Evolutionary conservation across 306 rosid genomes (phyloP).

Genomic region (Hippophae gyantsensis): DNA sequence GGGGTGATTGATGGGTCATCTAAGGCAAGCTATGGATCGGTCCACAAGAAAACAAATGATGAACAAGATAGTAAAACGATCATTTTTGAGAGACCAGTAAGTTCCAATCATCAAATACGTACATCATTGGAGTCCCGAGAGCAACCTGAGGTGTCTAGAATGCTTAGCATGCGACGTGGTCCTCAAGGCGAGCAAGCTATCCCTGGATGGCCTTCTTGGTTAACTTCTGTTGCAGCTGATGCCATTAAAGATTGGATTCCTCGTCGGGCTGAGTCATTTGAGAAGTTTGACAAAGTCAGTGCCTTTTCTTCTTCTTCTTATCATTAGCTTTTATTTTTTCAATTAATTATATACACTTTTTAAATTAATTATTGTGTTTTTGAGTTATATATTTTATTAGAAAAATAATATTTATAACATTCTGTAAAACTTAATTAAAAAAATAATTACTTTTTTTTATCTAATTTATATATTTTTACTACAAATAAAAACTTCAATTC

Average conservation of each 20-base stretch:
- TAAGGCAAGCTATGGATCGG: conserved; percentile 6
- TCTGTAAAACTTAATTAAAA: no score
- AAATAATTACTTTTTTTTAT: no score
- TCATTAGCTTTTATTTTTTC: neutral
- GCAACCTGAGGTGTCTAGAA: conserved; percentile 37
- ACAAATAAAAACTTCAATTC: no score
- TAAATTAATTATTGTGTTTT: no score
- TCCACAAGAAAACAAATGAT: conserved; percentile 17
- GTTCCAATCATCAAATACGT: conserved; percentile 25
- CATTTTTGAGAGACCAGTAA: conserved; percentile 13
- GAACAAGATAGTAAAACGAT: conserved; percentile 21
- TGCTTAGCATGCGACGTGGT: conserved; percentile 37
- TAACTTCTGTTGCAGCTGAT: conserved; percentile 78
- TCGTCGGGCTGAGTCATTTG: conserved; percentile 75
- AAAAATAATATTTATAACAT: no score
- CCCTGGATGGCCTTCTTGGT: conserved; percentile 84
- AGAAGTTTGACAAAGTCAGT: conserved; percentile 93
- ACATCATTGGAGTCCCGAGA: conserved; percentile 19
- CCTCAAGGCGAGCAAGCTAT: conserved; percentile 26
- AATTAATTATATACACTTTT: no score
- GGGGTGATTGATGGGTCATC: no score
- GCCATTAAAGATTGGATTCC: conserved; percentile 95
- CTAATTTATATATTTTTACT: no score
- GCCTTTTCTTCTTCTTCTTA: conserved; percentile 9
- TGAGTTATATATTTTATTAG: no score